phyloP scores from a whole-genome alignment of 1,284 basidiomycete species.

The Caloboletus firmus region DNA sequence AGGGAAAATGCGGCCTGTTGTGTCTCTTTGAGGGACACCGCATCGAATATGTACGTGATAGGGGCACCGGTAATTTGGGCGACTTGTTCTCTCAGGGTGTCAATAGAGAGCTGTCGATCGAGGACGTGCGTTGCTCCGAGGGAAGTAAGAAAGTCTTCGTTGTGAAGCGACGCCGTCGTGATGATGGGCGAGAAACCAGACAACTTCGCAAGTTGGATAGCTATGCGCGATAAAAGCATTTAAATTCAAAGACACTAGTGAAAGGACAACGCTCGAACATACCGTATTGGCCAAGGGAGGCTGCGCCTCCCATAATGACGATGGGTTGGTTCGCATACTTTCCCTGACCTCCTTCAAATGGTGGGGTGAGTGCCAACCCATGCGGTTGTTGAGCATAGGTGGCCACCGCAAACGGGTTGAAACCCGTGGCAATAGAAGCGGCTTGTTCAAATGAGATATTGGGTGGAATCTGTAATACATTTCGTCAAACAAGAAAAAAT shows the following conservation, averaged over 20 bases:
- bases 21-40: conserved; percentile 20
- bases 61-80: conserved; percentile 2
- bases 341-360: conserved; percentile 21
- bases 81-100: conserved; percentile 8
- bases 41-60: conserved; percentile 20
- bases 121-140: conserved; percentile 46
- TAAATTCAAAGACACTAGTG: background rate
- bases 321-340: conserved; percentile 35
- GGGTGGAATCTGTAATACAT: background rate
- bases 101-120: conserved; percentile 27
- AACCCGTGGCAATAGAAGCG: background rate
- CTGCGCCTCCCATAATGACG: conserved; percentile 33
- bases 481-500: background rate
- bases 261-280: background rate
- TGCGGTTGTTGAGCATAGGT: background rate
- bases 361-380: conserved; percentile 2
- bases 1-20: conserved; percentile 7
- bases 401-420: background rate
- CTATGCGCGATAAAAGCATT: background rate
- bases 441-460: background rate
- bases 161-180: conserved; percentile 40
- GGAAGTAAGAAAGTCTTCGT: conserved; percentile 36
- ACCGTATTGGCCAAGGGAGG: background rate
- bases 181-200: conserved; percentile 41
- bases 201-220: conserved; percentile 41